Evolutionary conservation across 345 rosid species (phyloP).

Genomic region (Eutrema heterophyllum): DNA sequence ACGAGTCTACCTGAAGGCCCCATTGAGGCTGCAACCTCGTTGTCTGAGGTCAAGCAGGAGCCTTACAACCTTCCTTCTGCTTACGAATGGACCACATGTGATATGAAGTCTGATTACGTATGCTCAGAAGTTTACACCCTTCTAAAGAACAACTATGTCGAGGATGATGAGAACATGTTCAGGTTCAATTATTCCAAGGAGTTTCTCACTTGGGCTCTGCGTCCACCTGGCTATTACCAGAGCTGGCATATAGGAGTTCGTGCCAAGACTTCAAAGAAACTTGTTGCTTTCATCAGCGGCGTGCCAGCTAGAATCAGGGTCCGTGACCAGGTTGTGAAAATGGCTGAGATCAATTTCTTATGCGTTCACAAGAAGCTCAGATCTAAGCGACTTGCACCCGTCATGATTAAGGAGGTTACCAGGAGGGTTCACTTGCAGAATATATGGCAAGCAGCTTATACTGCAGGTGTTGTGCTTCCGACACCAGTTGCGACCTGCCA

Average conservation of each 20-base stretch:
- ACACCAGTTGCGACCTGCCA: not conserved
- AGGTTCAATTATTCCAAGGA: not conserved
- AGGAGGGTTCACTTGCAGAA: not conserved
- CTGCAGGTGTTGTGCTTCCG: not conserved
- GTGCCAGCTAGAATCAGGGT: not conserved
- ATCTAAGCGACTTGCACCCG: not conserved
- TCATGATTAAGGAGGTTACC: not conserved
- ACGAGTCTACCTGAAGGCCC: not conserved
- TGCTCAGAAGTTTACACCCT: not conserved
- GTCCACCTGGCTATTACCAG: not conserved
- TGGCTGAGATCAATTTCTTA: not conserved
- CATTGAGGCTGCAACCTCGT: not conserved
- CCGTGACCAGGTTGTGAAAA: not conserved
- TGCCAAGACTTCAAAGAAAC: not conserved
- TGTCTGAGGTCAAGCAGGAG: conserved; percentile 1
- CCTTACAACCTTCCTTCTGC: not conserved
- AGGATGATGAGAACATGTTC: not conserved
- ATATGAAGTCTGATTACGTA: not conserved
- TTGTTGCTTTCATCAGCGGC: not conserved
- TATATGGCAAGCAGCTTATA: conserved; percentile 2
- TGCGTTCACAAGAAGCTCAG: conserved; percentile 2
- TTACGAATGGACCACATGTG: conserved; percentile 1
- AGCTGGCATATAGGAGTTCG: conserved; percentile 4
- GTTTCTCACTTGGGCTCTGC: not conserved
- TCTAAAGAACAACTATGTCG: not conserved